Evolutionary conservation across 257 asterid genomes (phyloP).

Genomic region (Cynanchum wilfordii): DNA sequence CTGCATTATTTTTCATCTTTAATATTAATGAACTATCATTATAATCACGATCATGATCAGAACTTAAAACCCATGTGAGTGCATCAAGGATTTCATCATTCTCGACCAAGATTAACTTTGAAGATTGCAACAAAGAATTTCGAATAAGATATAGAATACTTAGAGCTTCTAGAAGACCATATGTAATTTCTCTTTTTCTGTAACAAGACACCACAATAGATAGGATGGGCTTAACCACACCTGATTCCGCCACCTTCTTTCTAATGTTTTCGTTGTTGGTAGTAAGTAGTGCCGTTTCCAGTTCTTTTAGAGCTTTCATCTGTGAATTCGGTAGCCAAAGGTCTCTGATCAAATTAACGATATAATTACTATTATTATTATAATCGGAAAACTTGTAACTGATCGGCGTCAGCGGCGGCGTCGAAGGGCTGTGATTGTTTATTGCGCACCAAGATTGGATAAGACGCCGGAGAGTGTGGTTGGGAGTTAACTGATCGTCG

Average conservation of each 20-base stretch:
- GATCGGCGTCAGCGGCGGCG: constrained; percentile 12
- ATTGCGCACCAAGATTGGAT: constrained; percentile 49
- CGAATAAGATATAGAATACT: constrained; percentile 26
- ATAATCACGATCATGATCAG: neutral
- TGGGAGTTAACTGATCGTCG: constrained; percentile 40
- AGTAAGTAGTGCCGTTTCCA: constrained; percentile 24
- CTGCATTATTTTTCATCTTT: constrained; percentile 26
- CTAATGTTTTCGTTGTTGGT: constrained; percentile 31
- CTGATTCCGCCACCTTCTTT: constrained; percentile 33
- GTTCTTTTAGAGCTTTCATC: constrained; percentile 27
- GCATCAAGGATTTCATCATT: constrained; percentile 27
- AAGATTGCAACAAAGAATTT: neutral
- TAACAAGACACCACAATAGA: constrained; percentile 24
- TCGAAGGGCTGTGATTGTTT: constrained; percentile 21
- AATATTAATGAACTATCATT: neutral
- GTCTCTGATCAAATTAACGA: constrained; percentile 28
- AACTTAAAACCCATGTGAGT: constrained; percentile 33
- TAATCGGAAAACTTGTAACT: constrained; percentile 4
- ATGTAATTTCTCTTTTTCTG: neutral
- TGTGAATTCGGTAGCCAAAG: constrained; percentile 21
- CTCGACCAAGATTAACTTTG: constrained; percentile 2
- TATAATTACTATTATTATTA: neutral
- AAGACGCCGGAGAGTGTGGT: constrained; percentile 51
- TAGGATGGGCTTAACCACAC: constrained; percentile 17
- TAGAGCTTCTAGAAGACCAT: constrained; percentile 34